phyloP scores from a whole-genome alignment of 169 alveolate genomes.

The Perkinsus marinus region DNA sequence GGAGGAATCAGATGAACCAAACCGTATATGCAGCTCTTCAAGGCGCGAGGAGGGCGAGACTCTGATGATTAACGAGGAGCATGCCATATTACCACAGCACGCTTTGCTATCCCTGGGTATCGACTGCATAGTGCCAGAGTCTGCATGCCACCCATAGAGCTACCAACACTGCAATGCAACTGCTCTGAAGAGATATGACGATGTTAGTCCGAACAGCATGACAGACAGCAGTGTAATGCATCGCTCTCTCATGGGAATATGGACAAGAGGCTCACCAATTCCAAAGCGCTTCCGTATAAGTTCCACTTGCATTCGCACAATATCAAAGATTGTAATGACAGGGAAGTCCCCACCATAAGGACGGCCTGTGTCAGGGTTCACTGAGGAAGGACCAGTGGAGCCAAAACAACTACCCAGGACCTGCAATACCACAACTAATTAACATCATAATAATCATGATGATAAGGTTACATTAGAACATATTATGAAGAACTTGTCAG shows the following conservation, averaged over 20 bases:
- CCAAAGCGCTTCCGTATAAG: neutral
- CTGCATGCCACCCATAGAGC: neutral
- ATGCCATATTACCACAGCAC: neutral
- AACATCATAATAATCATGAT: neutral
- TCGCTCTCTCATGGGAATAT: no score
- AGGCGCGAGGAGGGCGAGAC: neutral
- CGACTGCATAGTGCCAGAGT: neutral
- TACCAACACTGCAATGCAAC: neutral
- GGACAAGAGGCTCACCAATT: neutral
- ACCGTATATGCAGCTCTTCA: neutral
- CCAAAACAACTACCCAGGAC: neutral
- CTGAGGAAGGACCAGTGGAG: neutral
- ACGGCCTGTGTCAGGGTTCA: neutral
- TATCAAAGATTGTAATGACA: neutral
- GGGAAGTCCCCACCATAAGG: neutral
- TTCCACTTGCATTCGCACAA: neutral
- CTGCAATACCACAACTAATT: neutral
- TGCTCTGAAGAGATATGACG: neutral
- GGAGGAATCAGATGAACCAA: neutral
- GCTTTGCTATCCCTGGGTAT: neutral
- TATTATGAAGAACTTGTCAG: neutral
- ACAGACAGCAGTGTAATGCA: no score
- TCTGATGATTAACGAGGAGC: neutral
- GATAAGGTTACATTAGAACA: neutral
- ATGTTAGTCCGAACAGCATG: no score